Evolutionary conservation across 2,329 filamentous ascomycete species (phyloP).

Genomic region (Ophiosphaerella herpotricha): DNA sequence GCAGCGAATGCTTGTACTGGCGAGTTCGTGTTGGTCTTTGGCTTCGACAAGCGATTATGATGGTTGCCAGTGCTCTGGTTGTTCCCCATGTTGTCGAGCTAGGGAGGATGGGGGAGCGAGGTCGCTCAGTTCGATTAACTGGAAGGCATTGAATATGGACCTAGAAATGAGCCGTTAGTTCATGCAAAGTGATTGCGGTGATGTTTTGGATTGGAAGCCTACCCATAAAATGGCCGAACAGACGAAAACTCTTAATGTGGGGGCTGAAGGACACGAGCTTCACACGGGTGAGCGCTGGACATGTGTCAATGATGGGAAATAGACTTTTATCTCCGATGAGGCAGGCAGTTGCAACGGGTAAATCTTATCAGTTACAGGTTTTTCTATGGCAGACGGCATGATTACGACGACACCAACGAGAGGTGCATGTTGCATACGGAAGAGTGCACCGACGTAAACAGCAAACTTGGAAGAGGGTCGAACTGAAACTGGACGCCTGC

Average conservation of each 20-base stretch:
- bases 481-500: constrained; percentile 39
- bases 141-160: constrained; percentile 18
- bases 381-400: constrained; percentile 14
- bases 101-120: constrained; percentile 21
- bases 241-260: constrained; percentile 14
- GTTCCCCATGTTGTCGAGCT: constrained; percentile 36
- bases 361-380: constrained; percentile 19
- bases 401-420: constrained; percentile 18
- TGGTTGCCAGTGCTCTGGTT: constrained; percentile 28
- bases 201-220: constrained; percentile 9
- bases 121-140: constrained; percentile 16
- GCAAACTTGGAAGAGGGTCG: constrained; percentile 43
- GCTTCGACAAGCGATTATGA: constrained; percentile 41
- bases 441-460: constrained; percentile 32
- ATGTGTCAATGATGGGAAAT: constrained; percentile 20
- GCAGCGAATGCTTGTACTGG: constrained; percentile 17
- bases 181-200: constrained; percentile 11
- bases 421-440: constrained; percentile 20
- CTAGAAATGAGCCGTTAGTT: constrained; percentile 11
- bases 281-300: constrained; percentile 17
- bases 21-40: constrained; percentile 44
- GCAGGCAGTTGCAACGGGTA: constrained; percentile 18
- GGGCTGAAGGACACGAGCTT: constrained; percentile 20
- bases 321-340: constrained; percentile 13
- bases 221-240: constrained; percentile 20